Conservation (phyloP, 768 basidiomycete species). For the Crepidotus variabilis region DNA sequence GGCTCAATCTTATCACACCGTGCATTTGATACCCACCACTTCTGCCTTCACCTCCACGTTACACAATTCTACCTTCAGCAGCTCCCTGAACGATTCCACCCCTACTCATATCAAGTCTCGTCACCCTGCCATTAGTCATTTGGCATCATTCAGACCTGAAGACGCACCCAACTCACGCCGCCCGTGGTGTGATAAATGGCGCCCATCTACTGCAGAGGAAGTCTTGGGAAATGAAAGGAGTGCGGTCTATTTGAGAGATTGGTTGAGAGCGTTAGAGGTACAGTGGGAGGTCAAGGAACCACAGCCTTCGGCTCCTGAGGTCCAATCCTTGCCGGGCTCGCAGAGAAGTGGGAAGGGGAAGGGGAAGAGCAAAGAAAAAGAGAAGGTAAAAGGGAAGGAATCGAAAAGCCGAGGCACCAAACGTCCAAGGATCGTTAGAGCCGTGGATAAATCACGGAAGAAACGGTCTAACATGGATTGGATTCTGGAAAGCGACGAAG, state of each 20-base stretch:
- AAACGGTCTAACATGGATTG: conserved; percentile 63
- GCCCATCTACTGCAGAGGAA: conserved; percentile 67
- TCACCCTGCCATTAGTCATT: conserved; percentile 50
- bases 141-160: conserved; percentile 22
- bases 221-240: conserved; percentile 75
- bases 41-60: neutral
- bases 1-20: neutral
- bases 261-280: conserved; percentile 71
- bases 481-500: conserved; percentile 45
- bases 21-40: neutral
- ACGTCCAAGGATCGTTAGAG: conserved; percentile 56
- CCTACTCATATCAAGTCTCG: conserved; percentile 27
- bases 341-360: conserved; percentile 20
- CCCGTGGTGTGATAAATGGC: conserved; percentile 74
- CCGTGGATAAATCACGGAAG: conserved; percentile 42
- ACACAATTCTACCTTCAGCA: neutral
- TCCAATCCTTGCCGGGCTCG: neutral
- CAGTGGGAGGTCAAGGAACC: conserved; percentile 32
- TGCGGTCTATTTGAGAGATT: conserved; percentile 70
- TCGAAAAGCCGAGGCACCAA: conserved; percentile 39
- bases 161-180: conserved; percentile 30
- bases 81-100: conserved; percentile 6
- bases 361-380: conserved; percentile 13
- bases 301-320: neutral
- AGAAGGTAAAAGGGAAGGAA: conserved; percentile 3